A percentile compares a stretch with the other conserved stretches of the same genome.
phyloP scores from a whole-genome alignment of 2,329 filamentous ascomycete genomes.

The Diaporthe humulicola region DNA sequence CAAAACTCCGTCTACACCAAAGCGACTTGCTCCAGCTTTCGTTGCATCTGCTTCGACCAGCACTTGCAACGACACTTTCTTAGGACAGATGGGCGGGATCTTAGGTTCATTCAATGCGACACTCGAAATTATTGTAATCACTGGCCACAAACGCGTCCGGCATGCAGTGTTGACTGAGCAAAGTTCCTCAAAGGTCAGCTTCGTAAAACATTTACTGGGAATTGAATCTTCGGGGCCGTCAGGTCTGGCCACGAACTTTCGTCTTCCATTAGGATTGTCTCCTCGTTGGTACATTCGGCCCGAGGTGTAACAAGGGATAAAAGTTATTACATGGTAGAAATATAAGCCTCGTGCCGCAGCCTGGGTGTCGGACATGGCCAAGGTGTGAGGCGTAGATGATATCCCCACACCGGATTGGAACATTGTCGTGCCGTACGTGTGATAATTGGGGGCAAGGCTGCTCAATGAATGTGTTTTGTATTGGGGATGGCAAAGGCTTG shows the following conservation, averaged over 20 bases:
- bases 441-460: background rate
- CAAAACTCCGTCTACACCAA: background rate
- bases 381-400: background rate
- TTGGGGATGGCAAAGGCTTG: background rate
- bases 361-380: background rate
- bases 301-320: background rate
- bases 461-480: background rate
- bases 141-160: too few species aligned
- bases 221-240: background rate
- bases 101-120: background rate
- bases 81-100: background rate
- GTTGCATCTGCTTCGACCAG: background rate
- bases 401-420: background rate
- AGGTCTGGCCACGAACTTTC: background rate
- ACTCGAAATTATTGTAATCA: too few species aligned
- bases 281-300: background rate
- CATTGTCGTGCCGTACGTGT: background rate
- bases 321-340: background rate
- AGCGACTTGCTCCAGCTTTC: background rate
- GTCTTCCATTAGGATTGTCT: background rate
- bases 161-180: too few species aligned
- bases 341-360: background rate
- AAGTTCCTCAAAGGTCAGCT: too few species aligned
- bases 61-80: rapidly evolving
- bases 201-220: too few species aligned